Evolutionary conservation across 1,284 basidiomycete genomes (phyloP), one percentile per base, ranked within the genome.

Genomic region (Apiotrichum akiyoshidainum): DNA sequence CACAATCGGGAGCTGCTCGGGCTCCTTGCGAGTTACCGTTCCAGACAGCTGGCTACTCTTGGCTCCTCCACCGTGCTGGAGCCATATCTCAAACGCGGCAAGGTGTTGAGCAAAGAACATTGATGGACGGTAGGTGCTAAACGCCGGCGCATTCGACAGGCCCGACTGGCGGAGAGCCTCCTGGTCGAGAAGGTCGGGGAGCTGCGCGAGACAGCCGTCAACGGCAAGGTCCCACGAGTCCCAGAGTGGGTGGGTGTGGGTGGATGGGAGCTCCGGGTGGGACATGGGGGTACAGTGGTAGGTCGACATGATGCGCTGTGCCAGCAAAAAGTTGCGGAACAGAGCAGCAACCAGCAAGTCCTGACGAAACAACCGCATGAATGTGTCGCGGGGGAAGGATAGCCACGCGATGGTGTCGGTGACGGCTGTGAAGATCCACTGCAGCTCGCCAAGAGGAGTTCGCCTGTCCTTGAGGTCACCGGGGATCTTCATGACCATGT

Each of bases 351-450:
- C 92, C 55, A 98, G 85, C 55, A 99, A 84, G 73, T 99, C 95
- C 60, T 94, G 96, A 49, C 96, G 85, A 78, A 98, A 99, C 35
- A 99, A 81, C 41, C 92, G 85, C 46, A 92, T 93, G 79, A 99
- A 99, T 13, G 93, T 85, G 53, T 95, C 91, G 52, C 89, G 85
- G 21, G 93, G 90, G 71, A 99, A 93, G 0, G 92, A 92, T 13
- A 94, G 93, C 95, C 96, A 99, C 14, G 96, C 96, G 64, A 99
- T 98, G 10, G 95, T 98, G 78, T 99, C 95, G 17, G 95, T 99
- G 64, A 99, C 92, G 44, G 95, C 92, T 2, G 92, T 98, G 79
- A 99, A 98, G 68, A 99, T 98, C 95, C 96, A 99, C 77, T 97
- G 97, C 33, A 99, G 85, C 78, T 99, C 95, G 54, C 95, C 95